Conservation (phyloP, 1,284 basidiomycete species). For the Athelia sp. region DNA sequence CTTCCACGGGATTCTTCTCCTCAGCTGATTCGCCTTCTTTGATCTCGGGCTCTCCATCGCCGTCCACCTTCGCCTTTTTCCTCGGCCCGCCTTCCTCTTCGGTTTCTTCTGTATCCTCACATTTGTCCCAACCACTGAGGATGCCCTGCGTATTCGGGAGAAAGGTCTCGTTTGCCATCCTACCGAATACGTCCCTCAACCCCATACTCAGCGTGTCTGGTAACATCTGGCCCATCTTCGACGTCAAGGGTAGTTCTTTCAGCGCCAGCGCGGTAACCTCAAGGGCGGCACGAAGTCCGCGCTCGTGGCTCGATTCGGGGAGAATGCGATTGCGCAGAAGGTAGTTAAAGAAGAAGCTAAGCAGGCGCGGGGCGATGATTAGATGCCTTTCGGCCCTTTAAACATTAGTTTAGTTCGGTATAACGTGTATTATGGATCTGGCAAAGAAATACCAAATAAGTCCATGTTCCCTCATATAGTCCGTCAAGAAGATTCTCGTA, state of each 20-base stretch:
- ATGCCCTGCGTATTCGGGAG: conserved; percentile 11
- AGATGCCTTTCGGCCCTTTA: conserved; percentile 41
- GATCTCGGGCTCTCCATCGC: background rate
- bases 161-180: conserved; percentile 22
- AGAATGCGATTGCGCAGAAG: conserved; percentile 55
- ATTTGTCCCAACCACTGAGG: conserved; percentile 2
- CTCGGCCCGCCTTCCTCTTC: conserved; percentile 3
- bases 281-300: conserved; percentile 43
- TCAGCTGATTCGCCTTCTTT: conserved; percentile 3
- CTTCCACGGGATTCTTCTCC: conserved; percentile 6
- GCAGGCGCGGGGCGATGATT: conserved; percentile 45
- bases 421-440: background rate
- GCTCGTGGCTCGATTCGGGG: conserved; percentile 32
- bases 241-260: conserved; percentile 53
- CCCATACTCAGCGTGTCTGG: conserved; percentile 52
- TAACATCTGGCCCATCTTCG: conserved; percentile 43
- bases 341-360: conserved; percentile 59
- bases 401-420: background rate
- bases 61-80: conserved; percentile 5
- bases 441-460: conserved; percentile 47
- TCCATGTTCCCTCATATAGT: conserved; percentile 57
- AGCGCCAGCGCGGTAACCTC: conserved; percentile 42
- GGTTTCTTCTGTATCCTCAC: conserved; percentile 1
- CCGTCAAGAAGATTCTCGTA: conserved; percentile 59
- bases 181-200: conserved; percentile 42